These are phyloP conservation scores for Ustilago bromivora DNA, from an alignment of 1,284 basidiomycete genomes.

Conservation along the genomic window DNA sequence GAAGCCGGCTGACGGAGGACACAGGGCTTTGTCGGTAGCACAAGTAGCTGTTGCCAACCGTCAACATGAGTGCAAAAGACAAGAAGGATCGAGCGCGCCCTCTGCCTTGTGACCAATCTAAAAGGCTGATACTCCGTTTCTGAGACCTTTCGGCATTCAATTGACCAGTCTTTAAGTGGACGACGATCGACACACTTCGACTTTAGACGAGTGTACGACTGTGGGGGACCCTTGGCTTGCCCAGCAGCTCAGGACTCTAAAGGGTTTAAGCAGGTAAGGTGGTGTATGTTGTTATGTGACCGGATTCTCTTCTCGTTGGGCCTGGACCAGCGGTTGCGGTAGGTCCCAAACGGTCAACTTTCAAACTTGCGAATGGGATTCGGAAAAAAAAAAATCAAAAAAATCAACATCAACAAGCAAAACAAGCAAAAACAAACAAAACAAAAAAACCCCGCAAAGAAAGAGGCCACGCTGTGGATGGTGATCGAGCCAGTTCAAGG, in stretches of 20 bases:
- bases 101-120: neutral
- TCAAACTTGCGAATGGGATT: neutral
- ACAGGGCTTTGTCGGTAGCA: neutral
- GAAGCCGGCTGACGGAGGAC: neutral
- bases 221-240: slow-evolving; percentile 4
- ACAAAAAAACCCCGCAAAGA: neutral
- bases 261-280: slow-evolving; percentile 7
- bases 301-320: neutral
- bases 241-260: neutral
- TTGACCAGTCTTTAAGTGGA: neutral
- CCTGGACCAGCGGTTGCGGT: neutral
- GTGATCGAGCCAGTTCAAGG: slow-evolving; percentile 5
- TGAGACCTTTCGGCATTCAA: neutral
- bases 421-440: no score
- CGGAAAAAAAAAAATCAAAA: neutral
- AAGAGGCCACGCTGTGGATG: neutral
- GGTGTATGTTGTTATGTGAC: neutral
- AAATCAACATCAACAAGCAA: neutral
- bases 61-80: neutral
- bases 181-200: neutral
- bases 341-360: neutral
- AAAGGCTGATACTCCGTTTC: neutral
- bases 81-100: neutral
- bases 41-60: neutral
- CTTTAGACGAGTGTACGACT: neutral